Evolutionary conservation across 768 basidiomycete genomes (phyloP).

Genomic region (Crassisporium funariophilum): DNA sequence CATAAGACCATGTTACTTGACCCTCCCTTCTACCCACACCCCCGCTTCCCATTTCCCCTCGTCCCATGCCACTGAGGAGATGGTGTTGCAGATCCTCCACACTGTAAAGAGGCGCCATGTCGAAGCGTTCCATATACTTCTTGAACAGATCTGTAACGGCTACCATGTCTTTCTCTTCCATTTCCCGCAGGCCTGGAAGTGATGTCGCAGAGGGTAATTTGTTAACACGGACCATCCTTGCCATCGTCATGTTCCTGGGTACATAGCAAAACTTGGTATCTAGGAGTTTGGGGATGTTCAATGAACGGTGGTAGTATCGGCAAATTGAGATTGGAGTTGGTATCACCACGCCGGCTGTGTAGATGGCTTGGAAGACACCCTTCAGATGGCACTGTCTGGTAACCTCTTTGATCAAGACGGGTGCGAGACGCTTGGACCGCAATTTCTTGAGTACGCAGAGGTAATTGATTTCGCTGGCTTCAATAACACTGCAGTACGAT

Average conservation of each 20-base stretch:
- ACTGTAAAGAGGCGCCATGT: slow-evolving; percentile 74
- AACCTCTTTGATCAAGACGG: slow-evolving; percentile 96
- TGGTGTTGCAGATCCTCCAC: slow-evolving; percentile 84
- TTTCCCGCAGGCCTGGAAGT: slow-evolving; percentile 78
- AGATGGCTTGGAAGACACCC: slow-evolving; percentile 95
- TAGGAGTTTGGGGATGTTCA: slow-evolving; percentile 91
- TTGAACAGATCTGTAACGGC: slow-evolving; percentile 70
- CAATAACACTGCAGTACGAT: slow-evolving; percentile 42
- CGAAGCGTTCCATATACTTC: slow-evolving; percentile 84
- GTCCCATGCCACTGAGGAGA: slow-evolving; percentile 83
- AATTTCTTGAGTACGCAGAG: slow-evolving; percentile 98
- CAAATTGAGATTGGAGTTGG: slow-evolving; percentile 93
- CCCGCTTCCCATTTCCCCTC: slow-evolving; percentile 51
- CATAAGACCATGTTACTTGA: slow-evolving; percentile 96
- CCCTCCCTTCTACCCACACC: slow-evolving; percentile 57
- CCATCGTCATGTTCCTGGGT: slow-evolving; percentile 84
- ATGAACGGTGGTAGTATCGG: slow-evolving; percentile 89
- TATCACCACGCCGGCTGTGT: slow-evolving; percentile 91
- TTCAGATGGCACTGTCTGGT: slow-evolving; percentile 89
- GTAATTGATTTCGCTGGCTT: slow-evolving; percentile 92
- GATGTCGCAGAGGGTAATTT: slow-evolving; percentile 58
- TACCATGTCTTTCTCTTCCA: slow-evolving; percentile 77
- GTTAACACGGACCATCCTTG: slow-evolving; percentile 82
- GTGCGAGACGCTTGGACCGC: slow-evolving; percentile 91
- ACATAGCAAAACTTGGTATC: slow-evolving; percentile 89